Conservation (phyloP, 2,329 filamentous ascomycete species). For the Mariannaea sp. region DNA sequence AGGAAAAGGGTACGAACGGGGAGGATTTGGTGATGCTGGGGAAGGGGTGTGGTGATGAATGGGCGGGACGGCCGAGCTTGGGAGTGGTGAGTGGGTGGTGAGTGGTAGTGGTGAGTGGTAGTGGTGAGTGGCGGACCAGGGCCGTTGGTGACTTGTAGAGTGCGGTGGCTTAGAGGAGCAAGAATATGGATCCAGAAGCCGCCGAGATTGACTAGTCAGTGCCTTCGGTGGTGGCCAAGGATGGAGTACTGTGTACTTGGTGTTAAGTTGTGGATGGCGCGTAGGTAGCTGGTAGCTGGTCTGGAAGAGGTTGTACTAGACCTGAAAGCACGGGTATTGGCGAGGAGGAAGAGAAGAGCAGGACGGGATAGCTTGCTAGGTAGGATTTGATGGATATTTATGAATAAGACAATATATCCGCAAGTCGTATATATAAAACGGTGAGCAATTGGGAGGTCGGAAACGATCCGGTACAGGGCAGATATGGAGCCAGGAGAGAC, state of each 20-base stretch:
- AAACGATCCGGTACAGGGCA: neutral
- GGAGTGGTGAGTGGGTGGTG: no score
- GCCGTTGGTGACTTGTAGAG: conserved; percentile 3
- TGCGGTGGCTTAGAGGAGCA: conserved; percentile 6
- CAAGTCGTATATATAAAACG: no score
- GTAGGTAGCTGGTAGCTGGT: neutral
- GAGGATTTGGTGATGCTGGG: conserved; percentile 2
- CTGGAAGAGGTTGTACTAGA: conserved; percentile 4
- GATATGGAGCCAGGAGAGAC: no score
- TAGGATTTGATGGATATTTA: no score
- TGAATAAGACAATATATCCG: no score
- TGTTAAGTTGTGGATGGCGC: neutral
- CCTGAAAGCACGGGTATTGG: conserved; percentile 3
- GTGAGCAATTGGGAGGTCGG: neutral
- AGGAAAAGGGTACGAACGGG: neutral
- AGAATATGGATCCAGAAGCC: neutral
- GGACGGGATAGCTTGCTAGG: no score
- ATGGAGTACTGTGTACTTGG: neutral
- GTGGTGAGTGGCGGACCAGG: conserved; percentile 6
- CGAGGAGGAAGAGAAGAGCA: neutral
- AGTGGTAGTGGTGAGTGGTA: no score
- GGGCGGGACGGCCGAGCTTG: neutral
- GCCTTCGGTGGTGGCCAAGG: no score
- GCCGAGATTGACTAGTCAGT: no score
- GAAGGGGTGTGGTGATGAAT: conserved; percentile 8